Base-by-base conservation (phyloP, 345 rosid genomes). In the Salix purpurea region DNA sequence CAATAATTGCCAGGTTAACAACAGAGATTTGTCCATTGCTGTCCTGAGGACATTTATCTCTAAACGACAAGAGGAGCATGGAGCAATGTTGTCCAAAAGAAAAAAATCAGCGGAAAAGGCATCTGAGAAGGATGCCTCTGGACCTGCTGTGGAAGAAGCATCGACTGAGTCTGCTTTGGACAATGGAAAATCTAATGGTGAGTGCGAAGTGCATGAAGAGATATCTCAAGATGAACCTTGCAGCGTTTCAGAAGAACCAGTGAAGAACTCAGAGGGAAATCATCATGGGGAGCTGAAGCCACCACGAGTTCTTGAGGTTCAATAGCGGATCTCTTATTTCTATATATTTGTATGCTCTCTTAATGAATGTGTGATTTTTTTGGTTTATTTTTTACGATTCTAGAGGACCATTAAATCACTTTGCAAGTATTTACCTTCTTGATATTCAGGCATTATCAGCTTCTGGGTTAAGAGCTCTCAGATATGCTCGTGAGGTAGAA, bases 401-500 rank as follows among this genome's bases (percentile, higher is more conserved):
- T 73, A 2, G 50, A 36, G 23, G 30, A 68, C 28, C 75, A 65
- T 42, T 24, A 50, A 48, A 58, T 68, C 21, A 72, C 16, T n/a
- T 56, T 58, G 66, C 21, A 24, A 74, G 61, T 54, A 39, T 46
- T 67, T 81, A 78, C 3, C 78, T 48, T 61, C 75, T 75, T 61
- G 62, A 69, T 79, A 19, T 74, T 13, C 79, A 96, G 99, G 99
- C 99, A 32, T 69, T 96, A 81, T 92, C 99, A 46, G 99, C 98
- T 74, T 96, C 99, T 2, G 99, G 99, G 60, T 82, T 96, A 83
- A 86, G 99, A 81, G 95, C 98, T 81, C 81, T 92, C 65, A 91
- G 99, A 86, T 96, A 96, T 87, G 97, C 96, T 71, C 89, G 88
- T 72, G 99, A 96, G 84, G 85, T 96, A 48, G 98, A 92, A 81